phyloP scores from a whole-genome alignment of 176 grass and related monocot genomes.

The Rhynchospora breviuscula region DNA sequence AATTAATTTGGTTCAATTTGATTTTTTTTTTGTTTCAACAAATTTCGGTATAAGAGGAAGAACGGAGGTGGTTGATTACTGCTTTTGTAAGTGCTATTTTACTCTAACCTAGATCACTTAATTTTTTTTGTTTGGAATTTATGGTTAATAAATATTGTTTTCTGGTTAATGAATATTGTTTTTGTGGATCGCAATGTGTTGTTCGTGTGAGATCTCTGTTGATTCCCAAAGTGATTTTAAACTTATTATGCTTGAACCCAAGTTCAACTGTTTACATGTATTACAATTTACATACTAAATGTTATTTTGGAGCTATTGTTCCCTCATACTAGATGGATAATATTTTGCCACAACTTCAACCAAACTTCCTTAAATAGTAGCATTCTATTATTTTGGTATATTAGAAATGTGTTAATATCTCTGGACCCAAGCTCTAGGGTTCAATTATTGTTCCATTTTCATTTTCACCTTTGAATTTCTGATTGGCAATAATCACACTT shows the following conservation, averaged over 20 bases:
- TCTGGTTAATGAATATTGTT: too few species aligned
- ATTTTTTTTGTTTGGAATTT: too few species aligned
- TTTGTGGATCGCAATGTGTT: background rate
- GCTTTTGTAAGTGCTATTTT: too few species aligned
- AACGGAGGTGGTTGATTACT: too few species aligned
- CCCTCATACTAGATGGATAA: background rate
- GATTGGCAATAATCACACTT: background rate
- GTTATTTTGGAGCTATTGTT: background rate
- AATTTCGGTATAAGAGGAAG: too few species aligned
- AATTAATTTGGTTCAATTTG: too few species aligned
- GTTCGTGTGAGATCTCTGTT: background rate
- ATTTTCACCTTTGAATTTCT: background rate
- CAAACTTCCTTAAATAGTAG: background rate
- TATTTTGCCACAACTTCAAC: background rate
- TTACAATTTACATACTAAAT: background rate
- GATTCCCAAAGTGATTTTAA: background rate
- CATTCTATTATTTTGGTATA: background rate
- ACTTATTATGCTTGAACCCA: constrained; percentile 1
- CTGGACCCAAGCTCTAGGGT: too few species aligned
- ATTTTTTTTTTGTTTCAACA: too few species aligned
- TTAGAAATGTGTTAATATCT: too few species aligned
- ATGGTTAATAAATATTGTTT: too few species aligned
- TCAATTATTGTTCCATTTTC: background rate
- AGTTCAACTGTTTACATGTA: background rate
- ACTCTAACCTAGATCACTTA: too few species aligned